Evolutionary conservation across 225 moss, liverwort and hornwort species (phyloP), one percentile per base, ranked within the genome.

Genomic region (Climacium dendroides): DNA sequence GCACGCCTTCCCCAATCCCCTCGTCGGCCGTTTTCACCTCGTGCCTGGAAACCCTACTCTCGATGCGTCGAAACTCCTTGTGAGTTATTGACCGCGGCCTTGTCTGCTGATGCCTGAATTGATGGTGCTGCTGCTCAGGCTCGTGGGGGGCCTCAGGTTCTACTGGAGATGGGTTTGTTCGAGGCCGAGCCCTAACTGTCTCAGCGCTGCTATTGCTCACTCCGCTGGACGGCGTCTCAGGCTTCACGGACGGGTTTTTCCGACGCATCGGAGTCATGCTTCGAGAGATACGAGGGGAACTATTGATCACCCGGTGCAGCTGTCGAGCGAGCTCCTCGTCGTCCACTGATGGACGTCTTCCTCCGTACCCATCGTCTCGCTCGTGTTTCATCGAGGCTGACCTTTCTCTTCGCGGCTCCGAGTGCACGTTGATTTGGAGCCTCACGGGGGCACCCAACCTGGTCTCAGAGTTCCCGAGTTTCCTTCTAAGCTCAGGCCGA

Each of bases 251-350:
- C 35, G 93, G 82, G 66, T 66, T 75, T 82, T 95, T 98, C 62
- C 94, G 92, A 13, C 96, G 93, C 86, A 92, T 76, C 3, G 96
- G 96, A 55, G 95, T 93, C 74, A 94, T 87, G 81, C 92, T 90
- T 78, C 95, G 94, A 57, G 98, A 95, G 64, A 98, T 98, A 78
- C 98, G 94, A 76, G 98, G 96, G 48, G 96, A 96, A 92, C 96
- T 98, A 83, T 98, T 98, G 62, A 98, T 98, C 37, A 91, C 96
- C 54, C 96, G 93, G 87, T 98, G 98, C 82, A 98, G 92, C 89
- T 98, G 96, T 34, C 98, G 96, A 64, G 98, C 98, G 70, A 98
- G 90, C 89, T 97, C 95, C 83, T 96, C 96, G 66, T 98, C 96
- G 85, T 94, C 96, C 58, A 96, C 87, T 11, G 95, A 50, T 50